Evolutionary conservation across 176 grass and related monocot genomes (phyloP).

Genomic region (Bonia amplexicaulis): DNA sequence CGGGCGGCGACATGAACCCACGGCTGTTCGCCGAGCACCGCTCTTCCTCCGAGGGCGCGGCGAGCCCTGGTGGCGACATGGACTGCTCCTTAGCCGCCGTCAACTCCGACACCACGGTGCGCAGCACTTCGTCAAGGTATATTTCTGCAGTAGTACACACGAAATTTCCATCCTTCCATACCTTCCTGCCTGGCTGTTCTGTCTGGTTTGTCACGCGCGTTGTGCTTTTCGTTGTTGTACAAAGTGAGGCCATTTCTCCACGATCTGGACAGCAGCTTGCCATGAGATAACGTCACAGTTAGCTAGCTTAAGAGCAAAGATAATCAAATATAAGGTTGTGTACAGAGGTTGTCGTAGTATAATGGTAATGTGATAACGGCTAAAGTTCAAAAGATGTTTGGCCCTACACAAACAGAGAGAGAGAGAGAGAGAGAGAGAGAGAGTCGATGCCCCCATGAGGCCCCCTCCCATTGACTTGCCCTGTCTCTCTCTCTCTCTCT

Average conservation of each 20-base stretch:
- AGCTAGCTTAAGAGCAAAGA: neutral
- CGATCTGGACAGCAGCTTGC: neutral
- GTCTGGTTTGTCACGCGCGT: neutral
- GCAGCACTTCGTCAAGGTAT: constrained; percentile 61
- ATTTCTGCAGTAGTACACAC: neutral
- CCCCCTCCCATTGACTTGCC: constrained; percentile 34
- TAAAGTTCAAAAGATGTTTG: constrained; percentile 22
- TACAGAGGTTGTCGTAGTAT: neutral
- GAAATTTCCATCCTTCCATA: neutral
- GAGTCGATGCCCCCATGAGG: constrained; percentile 24
- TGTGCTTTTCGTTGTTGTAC: neutral
- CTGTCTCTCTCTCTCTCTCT: neutral
- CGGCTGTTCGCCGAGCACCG: neutral
- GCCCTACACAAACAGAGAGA: neutral
- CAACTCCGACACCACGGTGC: constrained; percentile 27
- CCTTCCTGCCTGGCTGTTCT: neutral
- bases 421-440: constrained; percentile 13
- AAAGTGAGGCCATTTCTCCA: neutral
- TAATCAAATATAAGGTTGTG: neutral
- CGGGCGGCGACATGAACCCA: neutral
- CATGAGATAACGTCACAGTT: constrained; percentile 11
- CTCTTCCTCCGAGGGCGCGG: constrained; percentile 26
- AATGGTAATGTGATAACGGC: neutral
- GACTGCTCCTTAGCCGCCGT: constrained; percentile 44
- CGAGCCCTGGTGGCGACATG: constrained; percentile 21